A percentile compares a stretch with the other conserved stretches of the same genome.
Conservation (phyloP, 2,329 filamentous ascomycete genomes). For the Tolypocladium nubicola region DNA sequence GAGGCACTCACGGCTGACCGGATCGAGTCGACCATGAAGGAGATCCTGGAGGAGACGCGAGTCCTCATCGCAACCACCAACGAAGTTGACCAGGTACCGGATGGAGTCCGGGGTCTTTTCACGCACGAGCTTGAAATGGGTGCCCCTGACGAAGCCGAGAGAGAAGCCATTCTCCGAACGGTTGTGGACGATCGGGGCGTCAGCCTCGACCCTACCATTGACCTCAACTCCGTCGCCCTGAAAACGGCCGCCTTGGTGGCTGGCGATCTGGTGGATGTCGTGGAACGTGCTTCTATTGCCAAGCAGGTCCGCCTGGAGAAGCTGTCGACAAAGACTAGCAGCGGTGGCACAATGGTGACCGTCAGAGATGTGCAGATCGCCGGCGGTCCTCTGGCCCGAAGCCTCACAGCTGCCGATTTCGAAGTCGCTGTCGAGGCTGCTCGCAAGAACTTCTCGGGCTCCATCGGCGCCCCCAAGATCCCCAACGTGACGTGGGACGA, state of each 20-base stretch:
- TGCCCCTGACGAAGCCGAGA: slow-evolving; percentile 84
- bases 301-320: slow-evolving; percentile 64
- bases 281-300: slow-evolving; percentile 77
- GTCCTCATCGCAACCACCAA: slow-evolving; percentile 91
- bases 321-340: slow-evolving; percentile 44
- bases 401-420: slow-evolving; percentile 74
- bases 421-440: slow-evolving; percentile 90
- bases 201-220: slow-evolving; percentile 71
- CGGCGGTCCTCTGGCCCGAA: slow-evolving; percentile 68
- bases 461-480: slow-evolving; percentile 95
- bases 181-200: slow-evolving; percentile 70
- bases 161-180: slow-evolving; percentile 74
- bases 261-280: slow-evolving; percentile 87
- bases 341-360: slow-evolving; percentile 37
- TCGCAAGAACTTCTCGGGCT: slow-evolving; percentile 94
- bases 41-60: slow-evolving; percentile 67
- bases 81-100: slow-evolving; percentile 87
- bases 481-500: slow-evolving; percentile 96
- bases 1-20: slow-evolving; percentile 86
- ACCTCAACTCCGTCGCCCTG: slow-evolving; percentile 74
- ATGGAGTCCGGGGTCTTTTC: slow-evolving; percentile 81
- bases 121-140: slow-evolving; percentile 92
- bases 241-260: slow-evolving; percentile 95
- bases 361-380: slow-evolving; percentile 79
- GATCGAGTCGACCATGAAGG: slow-evolving; percentile 75